Percentiles rank a stretch among this genome's conserved stretches.
These are phyloP conservation scores for Penicillium sp. DNA, from an alignment of 2,329 filamentous ascomycete species.

Conservation along the genomic window DNA sequence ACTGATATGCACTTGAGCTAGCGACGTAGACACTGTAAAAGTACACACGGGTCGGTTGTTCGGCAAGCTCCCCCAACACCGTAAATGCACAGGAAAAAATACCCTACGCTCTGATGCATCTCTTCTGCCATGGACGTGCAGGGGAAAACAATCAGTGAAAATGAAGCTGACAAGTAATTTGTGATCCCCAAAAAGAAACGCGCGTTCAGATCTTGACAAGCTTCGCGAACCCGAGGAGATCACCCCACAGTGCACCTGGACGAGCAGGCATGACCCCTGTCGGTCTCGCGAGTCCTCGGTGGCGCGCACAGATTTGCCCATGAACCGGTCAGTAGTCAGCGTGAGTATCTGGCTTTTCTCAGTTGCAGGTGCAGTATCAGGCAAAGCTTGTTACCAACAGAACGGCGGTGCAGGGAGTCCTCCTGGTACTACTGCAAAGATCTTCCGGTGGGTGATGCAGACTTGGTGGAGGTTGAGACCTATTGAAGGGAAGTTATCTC, in stretches of 20 bases:
- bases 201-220: slow-evolving; percentile 24
- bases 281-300: slow-evolving; percentile 10
- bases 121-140: neutral
- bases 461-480: neutral
- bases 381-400: slow-evolving; percentile 20
- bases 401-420: slow-evolving; percentile 7
- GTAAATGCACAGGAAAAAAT: neutral
- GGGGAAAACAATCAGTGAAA: neutral
- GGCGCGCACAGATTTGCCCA: slow-evolving; percentile 12
- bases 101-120: neutral
- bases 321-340: slow-evolving; percentile 21
- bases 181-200: neutral
- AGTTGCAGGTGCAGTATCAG: slow-evolving; percentile 12
- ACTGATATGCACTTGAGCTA: neutral
- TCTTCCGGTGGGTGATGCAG: neutral
- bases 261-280: slow-evolving; percentile 24
- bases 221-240: slow-evolving; percentile 24
- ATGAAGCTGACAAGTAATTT: neutral
- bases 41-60: neutral
- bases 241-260: slow-evolving; percentile 23
- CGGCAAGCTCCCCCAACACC: neutral
- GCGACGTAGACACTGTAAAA: neutral
- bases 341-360: neutral
- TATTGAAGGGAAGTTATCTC: neutral
- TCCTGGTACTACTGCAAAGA: neutral